A percentile compares a stretch with the other conserved stretches of the same genome.
Evolutionary conservation across 2,329 filamentous ascomycete species (phyloP).

Genomic region (Nannizziopsis arthrosporioides): DNA sequence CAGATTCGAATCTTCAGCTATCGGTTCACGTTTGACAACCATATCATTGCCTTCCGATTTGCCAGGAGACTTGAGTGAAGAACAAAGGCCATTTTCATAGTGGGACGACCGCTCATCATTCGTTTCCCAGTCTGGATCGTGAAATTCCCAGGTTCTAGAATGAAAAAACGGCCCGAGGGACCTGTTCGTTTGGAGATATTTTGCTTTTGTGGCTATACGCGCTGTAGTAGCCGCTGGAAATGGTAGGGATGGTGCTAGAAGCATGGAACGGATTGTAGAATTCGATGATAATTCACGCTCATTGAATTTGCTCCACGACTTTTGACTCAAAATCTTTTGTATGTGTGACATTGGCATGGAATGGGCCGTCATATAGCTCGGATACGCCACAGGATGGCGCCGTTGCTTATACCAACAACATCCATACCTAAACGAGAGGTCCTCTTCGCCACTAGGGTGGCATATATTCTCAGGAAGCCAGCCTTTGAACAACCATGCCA

Average conservation of each 20-base stretch:
- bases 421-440: constrained; percentile 8
- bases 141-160: constrained; percentile 8
- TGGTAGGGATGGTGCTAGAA: constrained; percentile 5
- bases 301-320: constrained; percentile 4
- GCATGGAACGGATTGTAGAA: neutral
- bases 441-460: constrained; percentile 1
- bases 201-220: constrained; percentile 7
- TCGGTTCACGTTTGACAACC: neutral
- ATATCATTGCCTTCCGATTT: neutral
- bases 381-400: constrained; percentile 6
- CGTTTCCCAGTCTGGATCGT: constrained; percentile 10
- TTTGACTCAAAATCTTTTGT: constrained; percentile 4
- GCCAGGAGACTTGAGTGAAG: neutral
- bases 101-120: neutral
- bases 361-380: constrained; percentile 10
- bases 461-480: constrained; percentile 13
- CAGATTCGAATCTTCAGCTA: neutral
- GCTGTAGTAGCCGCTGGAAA: constrained; percentile 9
- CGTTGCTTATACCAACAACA: constrained; percentile 14
- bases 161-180: constrained; percentile 1
- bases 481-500: constrained; percentile 11
- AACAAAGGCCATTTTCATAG: neutral
- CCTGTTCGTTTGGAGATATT: constrained; percentile 1
- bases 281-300: constrained; percentile 2
- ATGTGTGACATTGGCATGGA: constrained; percentile 12